These are phyloP conservation scores for Hibiscus tridactylites DNA, from an alignment of 345 rosid genomes.

Conservation along the genomic window DNA sequence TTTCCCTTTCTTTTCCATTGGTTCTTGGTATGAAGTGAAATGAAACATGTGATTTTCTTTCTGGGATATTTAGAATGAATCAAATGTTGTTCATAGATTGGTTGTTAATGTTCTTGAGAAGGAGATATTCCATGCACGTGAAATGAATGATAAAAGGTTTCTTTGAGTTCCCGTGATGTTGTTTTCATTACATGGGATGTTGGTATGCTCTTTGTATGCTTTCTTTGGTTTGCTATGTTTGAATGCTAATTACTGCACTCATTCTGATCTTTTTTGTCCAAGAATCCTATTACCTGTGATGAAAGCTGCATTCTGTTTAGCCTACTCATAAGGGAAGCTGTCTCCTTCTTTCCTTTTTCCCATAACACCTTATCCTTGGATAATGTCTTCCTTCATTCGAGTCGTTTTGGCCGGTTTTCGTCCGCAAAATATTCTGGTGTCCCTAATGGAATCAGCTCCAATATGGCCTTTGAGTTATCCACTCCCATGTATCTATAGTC, in stretches of 20 bases:
- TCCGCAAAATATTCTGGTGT: not conserved
- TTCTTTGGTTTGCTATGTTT: not conserved
- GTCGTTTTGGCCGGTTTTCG: not conserved
- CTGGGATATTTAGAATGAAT: no score
- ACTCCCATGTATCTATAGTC: not conserved
- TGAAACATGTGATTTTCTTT: not conserved
- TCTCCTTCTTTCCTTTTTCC: no score
- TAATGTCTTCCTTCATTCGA: not conserved
- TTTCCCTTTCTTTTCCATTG: no score
- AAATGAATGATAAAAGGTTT: conserved; percentile 3
- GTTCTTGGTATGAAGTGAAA: not conserved
- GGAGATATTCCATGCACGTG: no score
- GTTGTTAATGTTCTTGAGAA: no score
- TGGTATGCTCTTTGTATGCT: not conserved
- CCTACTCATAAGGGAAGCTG: not conserved
- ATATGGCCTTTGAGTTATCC: not conserved
- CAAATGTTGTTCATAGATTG: no score
- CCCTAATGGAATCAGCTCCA: not conserved
- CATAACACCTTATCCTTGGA: not conserved
- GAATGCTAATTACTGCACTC: not conserved
- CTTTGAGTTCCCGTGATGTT: not conserved
- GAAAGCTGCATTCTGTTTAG: not conserved
- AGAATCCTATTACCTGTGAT: not conserved
- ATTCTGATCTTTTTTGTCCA: not conserved
- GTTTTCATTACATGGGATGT: not conserved